Base-by-base conservation (phyloP, 2,329 filamentous ascomycete species). In the Anthostomella pinea region DNA sequence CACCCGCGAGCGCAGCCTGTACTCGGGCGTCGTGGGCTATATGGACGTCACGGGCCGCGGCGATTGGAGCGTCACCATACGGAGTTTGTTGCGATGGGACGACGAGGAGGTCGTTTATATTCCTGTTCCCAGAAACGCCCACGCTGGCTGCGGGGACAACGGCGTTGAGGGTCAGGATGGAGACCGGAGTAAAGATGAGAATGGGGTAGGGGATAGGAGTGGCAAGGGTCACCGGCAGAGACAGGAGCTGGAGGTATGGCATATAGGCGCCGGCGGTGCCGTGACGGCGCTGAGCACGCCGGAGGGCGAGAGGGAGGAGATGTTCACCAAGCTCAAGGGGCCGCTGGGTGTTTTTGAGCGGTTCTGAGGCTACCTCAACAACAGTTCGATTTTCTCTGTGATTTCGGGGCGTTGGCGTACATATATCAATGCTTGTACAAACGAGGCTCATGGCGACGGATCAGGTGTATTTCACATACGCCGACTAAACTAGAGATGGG, bases 11-110 rank as follows among this genome's bases (percentile, higher is more conserved):
- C 72, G 91, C 33, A 82, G 87, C 20, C 64, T 96, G 33, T 96
- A 96, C 64, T 87, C 87, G 6, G 89, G 93, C 14, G 85, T 94
- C 2, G 75, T 96, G 32, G 91, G 91, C 0, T 97, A 95, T 63
- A 77, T 95, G 59, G 90, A 95, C 52, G 82, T 88, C 6, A 81
- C 85, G 1, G 91, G 91, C 1, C 79, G 79, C 6, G 89, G 87
- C 0, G 90, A 95, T 62, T 96, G 91, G 73, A 93, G 85, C 48
- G 93, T 97, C 13, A 82, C 89, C 2, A 97, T 97, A 44, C 75
- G 91, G 16, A 90, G 83, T 30, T 77, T 90, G 53, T 89, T 91
- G 51, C 70, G 73, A 25, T 87, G 80, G 77, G 79, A 83, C 43
- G 77, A 81, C 39, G 81, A 85, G 56, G 52, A 39, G 13, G 54